phyloP scores from a whole-genome alignment of 1,284 basidiomycete genomes.

The Puccinia novopanici region DNA sequence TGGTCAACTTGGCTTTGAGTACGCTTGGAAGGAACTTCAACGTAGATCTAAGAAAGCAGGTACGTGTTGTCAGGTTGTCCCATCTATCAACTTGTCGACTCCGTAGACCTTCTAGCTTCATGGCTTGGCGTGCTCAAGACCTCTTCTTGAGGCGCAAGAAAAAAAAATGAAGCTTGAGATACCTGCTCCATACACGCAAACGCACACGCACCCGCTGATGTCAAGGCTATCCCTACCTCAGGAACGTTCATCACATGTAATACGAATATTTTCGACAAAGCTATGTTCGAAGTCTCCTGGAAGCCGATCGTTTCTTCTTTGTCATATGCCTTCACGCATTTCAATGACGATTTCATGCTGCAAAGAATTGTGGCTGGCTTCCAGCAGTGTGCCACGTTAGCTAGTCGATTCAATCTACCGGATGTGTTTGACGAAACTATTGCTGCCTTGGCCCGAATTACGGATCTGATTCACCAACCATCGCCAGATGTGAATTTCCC shows the following conservation, averaged over 20 bases:
- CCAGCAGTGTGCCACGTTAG: slow-evolving; percentile 90
- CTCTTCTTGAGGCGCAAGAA: neutral
- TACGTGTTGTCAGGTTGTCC: slow-evolving; percentile 57
- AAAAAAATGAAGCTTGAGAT: neutral
- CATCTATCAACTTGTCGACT: neutral
- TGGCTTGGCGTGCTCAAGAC: neutral
- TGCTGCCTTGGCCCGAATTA: slow-evolving; percentile 74
- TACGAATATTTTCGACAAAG: slow-evolving; percentile 76
- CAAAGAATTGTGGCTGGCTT: slow-evolving; percentile 93
- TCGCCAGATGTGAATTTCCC: slow-evolving; percentile 69
- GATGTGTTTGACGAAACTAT: slow-evolving; percentile 98
- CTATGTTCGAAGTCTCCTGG: slow-evolving; percentile 92
- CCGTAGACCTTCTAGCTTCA: neutral
- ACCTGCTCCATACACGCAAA: neutral
- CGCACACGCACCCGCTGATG: neutral
- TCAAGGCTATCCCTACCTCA: slow-evolving; percentile 57
- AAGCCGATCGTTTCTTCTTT: slow-evolving; percentile 86
- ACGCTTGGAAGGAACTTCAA: slow-evolving; percentile 96
- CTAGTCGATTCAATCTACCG: slow-evolving; percentile 80
- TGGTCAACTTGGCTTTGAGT: slow-evolving; percentile 95
- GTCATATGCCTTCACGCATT: slow-evolving; percentile 74
- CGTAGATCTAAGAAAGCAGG: slow-evolving; percentile 77
- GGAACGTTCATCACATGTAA: slow-evolving; percentile 78
- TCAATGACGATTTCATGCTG: slow-evolving; percentile 94
- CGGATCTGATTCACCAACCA: slow-evolving; percentile 54